Base-by-base conservation (phyloP, 1,284 basidiomycete species). In the Ganoderma resinaceum region DNA sequence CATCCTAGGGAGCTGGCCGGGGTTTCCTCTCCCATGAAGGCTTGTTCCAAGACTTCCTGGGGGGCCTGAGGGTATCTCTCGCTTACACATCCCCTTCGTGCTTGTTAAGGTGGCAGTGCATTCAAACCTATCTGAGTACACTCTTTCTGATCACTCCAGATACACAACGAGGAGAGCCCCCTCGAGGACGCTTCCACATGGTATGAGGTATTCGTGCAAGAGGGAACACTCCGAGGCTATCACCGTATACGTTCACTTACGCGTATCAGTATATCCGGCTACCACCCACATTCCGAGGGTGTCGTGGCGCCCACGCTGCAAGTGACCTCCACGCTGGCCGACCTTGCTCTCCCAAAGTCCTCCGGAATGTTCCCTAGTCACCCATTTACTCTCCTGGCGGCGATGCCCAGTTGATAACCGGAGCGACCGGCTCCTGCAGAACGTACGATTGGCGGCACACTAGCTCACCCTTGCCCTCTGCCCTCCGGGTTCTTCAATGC, bases 391-490 rank as follows among this genome's bases (percentile, higher is more conserved):
- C 66, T 64, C 57, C 53, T 49, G 16, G 63, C 74, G 74, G 72
- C 70, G 74, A 75, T 73, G 66, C 62, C 72, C 71, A 69, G 40
- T 70, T 67, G 71, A 72, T 75, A 72, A 70, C 67, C 72, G 68
- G 68, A 63, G 63, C 62, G 49, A 53, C 68, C 69, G 67, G 68
- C 49, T 38, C 58, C 55, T 55, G 66, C 49, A 68, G 65, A 63
- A 52, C 65, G 53, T 63, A 66, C 68, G 59, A 49, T 60, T 49
- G 60, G n/a, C 55, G 53, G 55, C 60, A 49, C 66, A 60, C 69
- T 61, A 60, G 35, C 58, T 23, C 40, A 58, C 46, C 37, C 63
- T 57, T 57, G 55, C 60, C 70, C 62, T 52, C 53, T 61, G 62
- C 61, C 66, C 62, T 26, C 64, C 18, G 8, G 53, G 35, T 58